Base-by-base conservation (phyloP, 129 eudicot genomes). In the Centrapalus pauciflorus region DNA sequence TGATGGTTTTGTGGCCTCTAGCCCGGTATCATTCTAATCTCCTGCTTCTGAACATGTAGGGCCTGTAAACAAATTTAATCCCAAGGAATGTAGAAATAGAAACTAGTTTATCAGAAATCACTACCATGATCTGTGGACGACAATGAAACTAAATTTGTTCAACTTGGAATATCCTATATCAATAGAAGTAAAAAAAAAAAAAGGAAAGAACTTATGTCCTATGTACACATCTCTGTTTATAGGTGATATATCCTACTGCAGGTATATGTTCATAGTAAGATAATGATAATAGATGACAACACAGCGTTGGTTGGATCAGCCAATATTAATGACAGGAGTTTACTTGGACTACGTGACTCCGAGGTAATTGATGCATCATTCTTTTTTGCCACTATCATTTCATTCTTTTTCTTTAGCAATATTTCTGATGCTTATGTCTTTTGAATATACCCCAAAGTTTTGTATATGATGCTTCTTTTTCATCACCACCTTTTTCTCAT, bases 241-340 rank as follows among this genome's bases (percentile, higher is more conserved):
- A 16, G 25, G 14, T 12, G 10, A 32, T 48, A 32, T 48, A 25
- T 41, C 23, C 48, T 62, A 50, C 26, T 64, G 57, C 84, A 92
- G 98, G 87, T 92, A 2, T 88, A 92, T 63, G 98, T 92, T 76
- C 98, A 92, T 76, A 88, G 98, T 83, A 92, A 92, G 83, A 83
- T 92, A 66, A 88, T 92, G 98, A 92, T 92, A 52, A 55, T 92
- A 64, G 98, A 92, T 80, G 98, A 92, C 77, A 82, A 77, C 61
- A 80, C 80, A 14, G 75, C 83, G 23, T 74, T 92, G 80, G 75
- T 92, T 75, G 98, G 98, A 51, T 92, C 98, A 35, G 98, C 95
- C 41, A 93, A 93, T 79, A 93, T 93, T 34, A 93, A 93, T 58
- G 98, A 93, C 78, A 74, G 98, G 72, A 93, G 98, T 71, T 82